Percentiles rank a stretch among this genome's conserved stretches.
Evolutionary conservation across 108 stramenopile species (phyloP).

Genomic region (Fragilariopsis cylindrus): DNA sequence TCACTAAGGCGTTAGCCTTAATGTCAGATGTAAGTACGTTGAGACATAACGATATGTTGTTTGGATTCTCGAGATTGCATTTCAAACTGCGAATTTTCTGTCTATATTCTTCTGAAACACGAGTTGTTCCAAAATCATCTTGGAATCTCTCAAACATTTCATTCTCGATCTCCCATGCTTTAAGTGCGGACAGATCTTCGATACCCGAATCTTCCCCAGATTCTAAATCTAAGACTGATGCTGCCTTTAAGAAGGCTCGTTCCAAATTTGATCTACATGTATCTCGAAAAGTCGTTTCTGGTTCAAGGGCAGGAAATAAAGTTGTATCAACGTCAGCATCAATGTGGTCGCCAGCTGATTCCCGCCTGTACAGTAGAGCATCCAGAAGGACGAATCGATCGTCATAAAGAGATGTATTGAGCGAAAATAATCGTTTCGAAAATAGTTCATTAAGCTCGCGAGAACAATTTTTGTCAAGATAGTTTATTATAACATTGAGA

Average conservation of each 20-base stretch:
- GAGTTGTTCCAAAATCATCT: conserved; percentile 17
- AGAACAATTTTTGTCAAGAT: conserved; percentile 25
- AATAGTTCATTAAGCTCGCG: conserved; percentile 20
- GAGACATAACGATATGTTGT: conserved; percentile 62
- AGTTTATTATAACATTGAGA: conserved; percentile 5
- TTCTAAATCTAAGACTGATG: conserved; percentile 45
- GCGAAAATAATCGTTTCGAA: conserved; percentile 24
- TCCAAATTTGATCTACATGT: conserved; percentile 44
- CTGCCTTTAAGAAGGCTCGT: conserved; percentile 46
- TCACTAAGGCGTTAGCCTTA: conserved; percentile 39
- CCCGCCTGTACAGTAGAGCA: conserved; percentile 45
- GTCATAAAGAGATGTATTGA: conserved; percentile 25
- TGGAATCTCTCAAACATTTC: conserved; percentile 50
- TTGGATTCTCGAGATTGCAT: conserved; percentile 53
- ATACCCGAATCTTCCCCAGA: conserved; percentile 7
- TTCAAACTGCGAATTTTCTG: conserved; percentile 56
- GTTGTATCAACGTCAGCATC: conserved; percentile 2
- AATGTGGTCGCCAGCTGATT: neutral
- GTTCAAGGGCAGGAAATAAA: neutral
- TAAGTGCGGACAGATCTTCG: conserved; percentile 46
- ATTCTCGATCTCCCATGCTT: conserved; percentile 67
- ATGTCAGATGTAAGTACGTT: conserved; percentile 58
- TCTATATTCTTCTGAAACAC: conserved; percentile 43
- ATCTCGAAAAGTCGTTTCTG: conserved; percentile 34
- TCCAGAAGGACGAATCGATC: conserved; percentile 56